Base-by-base conservation (phyloP, 768 basidiomycete species). In the Daedalea quercina region DNA sequence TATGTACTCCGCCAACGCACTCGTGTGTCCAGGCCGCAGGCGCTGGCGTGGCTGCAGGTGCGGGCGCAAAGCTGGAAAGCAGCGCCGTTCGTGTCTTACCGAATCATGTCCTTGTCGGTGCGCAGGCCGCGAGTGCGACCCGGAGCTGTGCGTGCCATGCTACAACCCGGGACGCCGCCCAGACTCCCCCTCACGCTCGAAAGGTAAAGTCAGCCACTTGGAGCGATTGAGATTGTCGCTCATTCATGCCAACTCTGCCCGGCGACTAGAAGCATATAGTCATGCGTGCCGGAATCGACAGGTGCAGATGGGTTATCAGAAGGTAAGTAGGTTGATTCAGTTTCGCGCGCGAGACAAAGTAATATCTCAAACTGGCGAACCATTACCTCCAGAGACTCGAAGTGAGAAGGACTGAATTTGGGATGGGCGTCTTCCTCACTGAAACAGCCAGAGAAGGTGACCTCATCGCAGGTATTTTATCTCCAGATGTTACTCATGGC, bases 101-200 rank as follows among this genome's bases (percentile, higher is more conserved):
- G 13, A 41, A 17, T 66, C 66, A 3, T 89, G 87, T 57, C 73
- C 76, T 9, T 90, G 87, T 60, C 70, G 66, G 46, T 64, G 58
- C 20, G 68, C 73, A 0, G 60, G 68, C 9, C 71, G 80, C 33
- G 87, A 89, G 63, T 90, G 87, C 54, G 84, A 87, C 63, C 84
- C 85, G 2, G 80, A 81, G 33, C 53, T 86, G 9, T 90, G 87
- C 55, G 6, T 59, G 11, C 68, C 68, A 12, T 85, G 85, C 60
- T 67, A 71, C 55, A 70, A 75, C 50, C 74, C 37, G 37, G 28
- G 4, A 31, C n/a, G n/a, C n/a, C n/a, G n/a, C n/a, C n/a, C n/a
- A n/a, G n/a, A n/a, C n/a, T n/a, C n/a, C n/a, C n/a, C n/a, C n/a
- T n/a, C n/a, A n/a, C n/a, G n/a, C n/a, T 31, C 15, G 37, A 40